Evolutionary conservation across 192 early-diverging fungal species (phyloP), one percentile per base, ranked within the genome.

Genomic region (Dimargaris xerosporica): DNA sequence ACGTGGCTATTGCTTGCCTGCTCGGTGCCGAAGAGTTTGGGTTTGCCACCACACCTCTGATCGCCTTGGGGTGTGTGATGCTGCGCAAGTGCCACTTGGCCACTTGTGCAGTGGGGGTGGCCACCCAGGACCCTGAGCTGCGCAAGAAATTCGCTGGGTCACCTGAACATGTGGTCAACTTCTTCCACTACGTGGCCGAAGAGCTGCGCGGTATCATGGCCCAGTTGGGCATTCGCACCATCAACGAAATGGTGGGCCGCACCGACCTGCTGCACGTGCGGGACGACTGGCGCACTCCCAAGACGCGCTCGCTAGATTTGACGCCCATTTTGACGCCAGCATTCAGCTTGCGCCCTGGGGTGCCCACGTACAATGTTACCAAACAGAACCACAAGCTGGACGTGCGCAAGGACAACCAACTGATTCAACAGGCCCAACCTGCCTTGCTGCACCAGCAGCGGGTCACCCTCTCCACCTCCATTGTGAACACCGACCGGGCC

Each of bases 21-120:
- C 82, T 98, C 54, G 96, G 96, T 64, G 96, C 94, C 54, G 96
- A 98, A 71, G 96, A 98, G 78, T 96, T 91, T 85, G 96, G 96
- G 30, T 98, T 98, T 66, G 96, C 96, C 54, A 98, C 96, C 3
- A 88, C 93, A 26, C 96, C 96, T n/a, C 80, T 98, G 66, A 95
- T 98, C 66, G 89, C 93, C 23, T 79, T 96, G 69, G 96, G 96
- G 50, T 96, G 94, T 74, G 91, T 83, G 64, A 94, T 96, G 86
- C 86, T 99, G 90, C 79, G 93, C 47, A 91, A 91, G 63, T 88
- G 81, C 74, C 83, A 87, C 69, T 74, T 85, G 68, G 96, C 96
- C 77, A 96, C 90, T 69, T 98, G 96, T 62, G 88, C 96, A 21
- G 96, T 98, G 44, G 96, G 96, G 66, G 84, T 98, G 67, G 94